These are phyloP conservation scores for Clavariopsis aquatica DNA, from an alignment of 495 filamentous ascomycete species.

Conservation along the genomic window DNA sequence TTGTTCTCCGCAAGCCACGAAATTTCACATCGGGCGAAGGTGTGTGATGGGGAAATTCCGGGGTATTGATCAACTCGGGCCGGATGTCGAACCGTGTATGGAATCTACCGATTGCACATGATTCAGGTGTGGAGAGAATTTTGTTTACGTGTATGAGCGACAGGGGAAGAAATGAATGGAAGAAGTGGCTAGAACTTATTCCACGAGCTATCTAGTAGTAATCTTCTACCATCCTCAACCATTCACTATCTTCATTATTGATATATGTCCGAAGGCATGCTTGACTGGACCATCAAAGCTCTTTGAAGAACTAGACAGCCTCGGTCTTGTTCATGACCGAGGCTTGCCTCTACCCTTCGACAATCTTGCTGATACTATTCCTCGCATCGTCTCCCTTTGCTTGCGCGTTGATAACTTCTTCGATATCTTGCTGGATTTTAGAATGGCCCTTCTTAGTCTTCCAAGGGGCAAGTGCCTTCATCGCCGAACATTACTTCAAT, in stretches of 20 bases:
- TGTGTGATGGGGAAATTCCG: neutral
- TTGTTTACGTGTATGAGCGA: too few relatives aligned
- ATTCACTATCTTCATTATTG: neutral
- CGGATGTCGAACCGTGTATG: neutral
- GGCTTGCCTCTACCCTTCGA: conserved; percentile 23
- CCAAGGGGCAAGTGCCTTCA: conserved; percentile 58
- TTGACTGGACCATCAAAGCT: neutral
- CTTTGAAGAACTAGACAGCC: conserved; percentile 13
- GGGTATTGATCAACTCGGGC: neutral
- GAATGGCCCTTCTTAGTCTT: conserved; percentile 58
- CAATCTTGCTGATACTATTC: conserved; percentile 21
- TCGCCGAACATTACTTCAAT: conserved; percentile 62
- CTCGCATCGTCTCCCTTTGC: conserved; percentile 26
- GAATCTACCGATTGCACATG: neutral
- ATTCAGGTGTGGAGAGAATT: neutral
- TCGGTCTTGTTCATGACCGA: conserved; percentile 7
- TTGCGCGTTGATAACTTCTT: conserved; percentile 30
- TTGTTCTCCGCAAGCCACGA: neutral
- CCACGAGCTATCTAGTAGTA: neutral
- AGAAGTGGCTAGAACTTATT: neutral
- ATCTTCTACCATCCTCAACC: too few relatives aligned
- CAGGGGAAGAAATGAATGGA: neutral
- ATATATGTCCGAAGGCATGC: neutral
- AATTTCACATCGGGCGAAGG: neutral
- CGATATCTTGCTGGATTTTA: conserved; percentile 37